These are phyloP conservation scores for Aphanomyces stellatus DNA, from an alignment of 352 stramenopile genomes.

Conservation along the genomic window DNA sequence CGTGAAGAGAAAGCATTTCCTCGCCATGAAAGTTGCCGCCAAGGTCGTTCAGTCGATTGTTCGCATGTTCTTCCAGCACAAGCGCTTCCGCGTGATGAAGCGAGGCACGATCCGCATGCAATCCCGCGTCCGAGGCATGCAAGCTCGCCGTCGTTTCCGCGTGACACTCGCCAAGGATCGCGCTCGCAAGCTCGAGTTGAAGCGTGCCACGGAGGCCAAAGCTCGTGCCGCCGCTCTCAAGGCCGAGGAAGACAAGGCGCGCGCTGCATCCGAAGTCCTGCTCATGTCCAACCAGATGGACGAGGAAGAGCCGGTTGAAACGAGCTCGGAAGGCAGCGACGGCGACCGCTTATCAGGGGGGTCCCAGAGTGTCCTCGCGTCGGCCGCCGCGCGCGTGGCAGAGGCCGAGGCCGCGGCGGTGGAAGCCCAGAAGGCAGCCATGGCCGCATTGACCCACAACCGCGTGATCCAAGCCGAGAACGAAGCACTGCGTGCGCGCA, in stretches of 20 bases:
- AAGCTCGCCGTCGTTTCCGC: neutral
- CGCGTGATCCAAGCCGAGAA: constrained; percentile 70
- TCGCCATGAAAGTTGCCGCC: constrained; percentile 32
- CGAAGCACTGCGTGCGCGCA: constrained; percentile 66
- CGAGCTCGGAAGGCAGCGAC: constrained; percentile 5
- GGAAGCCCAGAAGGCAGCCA: constrained; percentile 60
- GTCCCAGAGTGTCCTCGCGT: neutral
- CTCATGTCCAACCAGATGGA: neutral
- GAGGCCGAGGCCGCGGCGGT: constrained; percentile 58
- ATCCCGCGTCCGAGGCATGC: constrained; percentile 20
- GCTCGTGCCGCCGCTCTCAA: neutral
- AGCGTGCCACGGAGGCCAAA: neutral
- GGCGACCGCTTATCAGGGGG: neutral
- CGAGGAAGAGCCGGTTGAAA: neutral
- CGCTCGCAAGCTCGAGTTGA: neutral
- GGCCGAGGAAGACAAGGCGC: neutral
- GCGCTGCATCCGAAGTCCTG: neutral
- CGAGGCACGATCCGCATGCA: constrained; percentile 45
- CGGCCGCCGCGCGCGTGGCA: constrained; percentile 56
- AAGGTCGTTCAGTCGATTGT: constrained; percentile 44
- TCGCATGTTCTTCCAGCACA: constrained; percentile 30
- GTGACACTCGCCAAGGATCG: neutral
- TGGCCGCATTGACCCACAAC: constrained; percentile 57
- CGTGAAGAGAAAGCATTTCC: constrained; percentile 47
- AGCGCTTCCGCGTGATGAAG: constrained; percentile 41